Evolutionary conservation across 208 protist species (phyloP), one percentile per base, ranked within the genome.

Genomic region (Crithidia bombi): DNA sequence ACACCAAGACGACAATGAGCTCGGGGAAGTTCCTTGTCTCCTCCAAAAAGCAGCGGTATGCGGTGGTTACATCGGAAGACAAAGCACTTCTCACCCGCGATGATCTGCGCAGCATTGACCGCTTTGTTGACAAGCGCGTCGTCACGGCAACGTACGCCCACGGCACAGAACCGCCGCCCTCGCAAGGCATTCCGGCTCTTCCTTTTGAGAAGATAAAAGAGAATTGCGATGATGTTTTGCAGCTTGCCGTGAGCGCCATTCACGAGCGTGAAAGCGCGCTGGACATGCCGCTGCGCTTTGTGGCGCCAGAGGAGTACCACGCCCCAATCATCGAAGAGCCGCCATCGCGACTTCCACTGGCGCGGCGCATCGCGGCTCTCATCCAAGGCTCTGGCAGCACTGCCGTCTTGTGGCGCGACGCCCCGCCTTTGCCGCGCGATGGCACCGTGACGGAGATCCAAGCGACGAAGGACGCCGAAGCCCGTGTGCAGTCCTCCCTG

Each of bases 281-380:
- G 3, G 88, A 95, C 68, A 80, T 91, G 14, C 90, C 92, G 38
- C 72, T 97, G 46, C 87, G 92, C 30, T 93, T 95, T 39, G 64
- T 80, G 14, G 65, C 83, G 11, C 92, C 92, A 21, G 87, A 90
- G 50, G 83, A 91, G 64, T 93, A 82, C 44, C 80, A 90, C 73
- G 57, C 62, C 21, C 89, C 92, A 0, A 62, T 50, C 1, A 71
- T 97, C 19, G 81, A 87, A 51, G 92, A 95, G 72, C 86, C 87
- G 9, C 87, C 85, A 19, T 79, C 64, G 21, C 61, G 78, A 23
- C 65, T 91, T 28, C 78, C 89, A 5, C 79, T 93, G 10, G 79
- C 88, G 4, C 75, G 86, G 1, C 81, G 88, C 15, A 77, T 97
- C 21, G 82, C 65, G 15, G 79, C 86, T 7, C 79, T 97, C 23